Conservation (phyloP, 441 rosid species). For the Mallotus repandus region DNA sequence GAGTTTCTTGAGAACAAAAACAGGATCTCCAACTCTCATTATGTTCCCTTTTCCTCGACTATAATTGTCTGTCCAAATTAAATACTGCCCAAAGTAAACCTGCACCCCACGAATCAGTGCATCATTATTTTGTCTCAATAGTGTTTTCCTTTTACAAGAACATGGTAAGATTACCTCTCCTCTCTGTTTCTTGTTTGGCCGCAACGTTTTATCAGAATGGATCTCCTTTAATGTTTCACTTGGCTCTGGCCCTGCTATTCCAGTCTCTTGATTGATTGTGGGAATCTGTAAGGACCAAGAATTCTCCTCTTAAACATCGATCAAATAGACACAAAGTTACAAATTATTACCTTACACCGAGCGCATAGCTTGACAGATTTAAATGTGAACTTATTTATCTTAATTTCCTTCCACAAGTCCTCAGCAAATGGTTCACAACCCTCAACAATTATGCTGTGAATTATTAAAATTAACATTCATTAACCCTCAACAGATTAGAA, state of each 20-base stretch:
- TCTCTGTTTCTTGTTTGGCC: conserved; percentile 54
- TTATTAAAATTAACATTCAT: too few species aligned
- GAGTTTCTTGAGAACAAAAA: conserved; percentile 46
- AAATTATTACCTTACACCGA: conserved; percentile 60
- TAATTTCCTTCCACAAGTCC: conserved; percentile 75
- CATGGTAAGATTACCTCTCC: conserved; percentile 56
- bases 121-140: conserved; percentile 4
- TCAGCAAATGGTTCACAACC: conserved; percentile 86
- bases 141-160: neutral
- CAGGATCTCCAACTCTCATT: conserved; percentile 68
- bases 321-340: too few species aligned
- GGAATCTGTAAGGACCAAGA: conserved; percentile 45
- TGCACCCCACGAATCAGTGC: conserved; percentile 30
- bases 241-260: conserved; percentile 58
- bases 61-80: conserved; percentile 57
- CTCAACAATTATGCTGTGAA: conserved; percentile 62
- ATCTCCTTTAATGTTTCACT: conserved; percentile 54
- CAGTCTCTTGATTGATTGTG: conserved; percentile 66
- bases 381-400: conserved; percentile 50
- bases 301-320: neutral
- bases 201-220: conserved; percentile 66
- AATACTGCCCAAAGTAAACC: conserved; percentile 77
- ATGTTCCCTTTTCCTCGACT: conserved; percentile 39
- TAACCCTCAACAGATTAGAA: too few species aligned
- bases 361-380: conserved; percentile 66